Conservation (phyloP, 768 basidiomycete genomes). For the Candolleomyces efflorescens region DNA sequence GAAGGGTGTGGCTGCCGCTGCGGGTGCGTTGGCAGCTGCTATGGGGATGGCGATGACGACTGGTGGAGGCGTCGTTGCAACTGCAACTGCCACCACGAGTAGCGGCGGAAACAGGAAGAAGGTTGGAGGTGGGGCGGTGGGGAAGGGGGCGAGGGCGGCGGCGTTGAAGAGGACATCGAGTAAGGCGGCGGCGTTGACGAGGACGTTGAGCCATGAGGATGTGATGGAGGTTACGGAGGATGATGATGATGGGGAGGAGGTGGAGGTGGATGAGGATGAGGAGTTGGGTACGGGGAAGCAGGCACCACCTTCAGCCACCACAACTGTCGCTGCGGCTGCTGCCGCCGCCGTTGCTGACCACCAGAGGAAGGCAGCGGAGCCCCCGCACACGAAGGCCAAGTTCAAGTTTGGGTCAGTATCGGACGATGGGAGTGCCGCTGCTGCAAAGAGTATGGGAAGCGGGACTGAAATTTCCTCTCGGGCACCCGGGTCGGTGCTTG, state of each 20-base stretch:
- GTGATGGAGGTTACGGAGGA: conserved; percentile 11
- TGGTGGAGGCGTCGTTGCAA: too few relatives aligned
- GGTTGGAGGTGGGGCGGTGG: neutral
- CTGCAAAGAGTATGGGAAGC: conserved; percentile 34
- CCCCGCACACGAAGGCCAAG: too few relatives aligned
- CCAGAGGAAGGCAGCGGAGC: too few relatives aligned
- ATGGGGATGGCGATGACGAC: conserved; percentile 10
- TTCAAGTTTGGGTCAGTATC: conserved; percentile 63
- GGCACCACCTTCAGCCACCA: too few relatives aligned
- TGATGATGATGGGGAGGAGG: conserved; percentile 8
- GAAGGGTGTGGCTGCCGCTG: conserved; percentile 5
- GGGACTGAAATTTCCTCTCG: neutral
- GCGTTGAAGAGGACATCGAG: conserved; percentile 1
- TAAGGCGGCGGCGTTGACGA: conserved; percentile 1
- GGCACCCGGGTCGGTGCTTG: conserved; percentile 20
- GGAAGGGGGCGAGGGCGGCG: conserved; percentile 2
- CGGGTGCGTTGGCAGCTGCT: conserved; percentile 8
- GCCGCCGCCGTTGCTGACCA: too few relatives aligned
- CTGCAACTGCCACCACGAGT: neutral
- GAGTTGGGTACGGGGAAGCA: conserved; percentile 10
- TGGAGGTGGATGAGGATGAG: conserved; percentile 8
- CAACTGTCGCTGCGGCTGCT: too few relatives aligned
- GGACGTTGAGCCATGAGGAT: conserved; percentile 11
- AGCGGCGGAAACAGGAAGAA: too few relatives aligned
- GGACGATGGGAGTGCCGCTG: conserved; percentile 42